Base-by-base conservation (phyloP, 352 stramenopile species). In the Blastocystis sp. region DNA sequence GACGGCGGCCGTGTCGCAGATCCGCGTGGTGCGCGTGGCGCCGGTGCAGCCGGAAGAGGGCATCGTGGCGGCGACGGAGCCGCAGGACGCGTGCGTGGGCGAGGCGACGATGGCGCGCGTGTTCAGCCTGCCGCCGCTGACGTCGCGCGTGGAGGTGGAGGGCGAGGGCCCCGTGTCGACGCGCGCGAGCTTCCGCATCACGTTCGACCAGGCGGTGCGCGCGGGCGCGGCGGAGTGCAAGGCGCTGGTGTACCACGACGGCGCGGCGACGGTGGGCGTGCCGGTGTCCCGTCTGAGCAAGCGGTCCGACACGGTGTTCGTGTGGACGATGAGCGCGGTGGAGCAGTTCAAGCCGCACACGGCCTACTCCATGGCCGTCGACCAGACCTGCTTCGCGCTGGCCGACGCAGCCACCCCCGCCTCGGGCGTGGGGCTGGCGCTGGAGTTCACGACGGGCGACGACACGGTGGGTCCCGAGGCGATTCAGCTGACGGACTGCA, bases 331-430 rank as follows among this genome's bases (percentile, higher is more conserved):
- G 17, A 14, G 48, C 5, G 28, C 43, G 4, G 28, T 34, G 11
- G 71, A 23, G 23, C 23, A 48, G 38, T 41, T 81, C 48, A 67
- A 34, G 48, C 23, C 56, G 28, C 4, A 60, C n/a, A n/a, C 14
- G 7, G 28, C n/a, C 23, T 62, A 62, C 41, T 67, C 71, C 14
- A 34, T 81, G 40, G 45, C 66, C 48, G 48, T 81, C 21, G 71
- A 81, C 34, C 38, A 81, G n/a, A 40, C 43, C 10, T 81, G 71
- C 45, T 81, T 81, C 71, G 48, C 21, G n/a, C 21, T 62, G 2
- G n/a, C 11, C 0, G 23, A 81, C 11, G 61, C 69, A 2, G 17
- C 43, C 43, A n/a, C 71, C 5, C 41, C 45, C 21, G 41, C 45
- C 28, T 52, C 71, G 28, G 71, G 71, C 3, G 45, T 81, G 48